Evolutionary conservation across 1,139 yeast species (phyloP).

Genomic region (Protomyces macrosporus): DNA sequence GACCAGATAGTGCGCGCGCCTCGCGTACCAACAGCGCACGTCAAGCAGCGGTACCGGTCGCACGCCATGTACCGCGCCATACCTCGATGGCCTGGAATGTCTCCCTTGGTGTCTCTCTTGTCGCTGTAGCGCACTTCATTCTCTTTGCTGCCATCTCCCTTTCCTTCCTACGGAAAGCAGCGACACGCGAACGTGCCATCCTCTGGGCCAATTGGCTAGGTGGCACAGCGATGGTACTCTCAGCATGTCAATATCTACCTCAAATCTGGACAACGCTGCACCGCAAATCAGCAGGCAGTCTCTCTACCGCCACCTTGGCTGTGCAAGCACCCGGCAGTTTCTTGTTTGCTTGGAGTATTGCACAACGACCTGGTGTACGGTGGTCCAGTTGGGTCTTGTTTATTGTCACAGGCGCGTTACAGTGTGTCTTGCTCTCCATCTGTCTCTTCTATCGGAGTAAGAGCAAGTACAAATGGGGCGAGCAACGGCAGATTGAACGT

Average conservation of each 20-base stretch:
- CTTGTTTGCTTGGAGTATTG: slow-evolving; percentile 66
- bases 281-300: slow-evolving; percentile 72
- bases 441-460: slow-evolving; percentile 41
- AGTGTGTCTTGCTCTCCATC: slow-evolving; percentile 51
- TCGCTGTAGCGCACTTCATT: slow-evolving; percentile 39
- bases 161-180: slow-evolving; percentile 4
- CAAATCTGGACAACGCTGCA: slow-evolving; percentile 66
- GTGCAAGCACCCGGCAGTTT: slow-evolving; percentile 90
- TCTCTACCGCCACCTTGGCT: slow-evolving; percentile 75
- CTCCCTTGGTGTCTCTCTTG: slow-evolving; percentile 31
- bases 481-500: slow-evolving; percentile 10
- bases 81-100: slow-evolving; percentile 18
- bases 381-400: slow-evolving; percentile 89
- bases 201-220: slow-evolving; percentile 58
- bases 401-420: slow-evolving; percentile 64
- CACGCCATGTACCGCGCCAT: slow-evolving; percentile 19
- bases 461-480: slow-evolving; percentile 15
- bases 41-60: not conserved
- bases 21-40: not conserved
- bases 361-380: slow-evolving; percentile 65
- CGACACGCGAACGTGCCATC: slow-evolving; percentile 15
- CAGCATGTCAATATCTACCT: slow-evolving; percentile 72
- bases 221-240: slow-evolving; percentile 48
- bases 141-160: slow-evolving; percentile 41
- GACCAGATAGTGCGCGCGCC: not conserved